Conservation (phyloP, 2,329 filamentous ascomycete genomes). For the Hypoxylon sp. region DNA sequence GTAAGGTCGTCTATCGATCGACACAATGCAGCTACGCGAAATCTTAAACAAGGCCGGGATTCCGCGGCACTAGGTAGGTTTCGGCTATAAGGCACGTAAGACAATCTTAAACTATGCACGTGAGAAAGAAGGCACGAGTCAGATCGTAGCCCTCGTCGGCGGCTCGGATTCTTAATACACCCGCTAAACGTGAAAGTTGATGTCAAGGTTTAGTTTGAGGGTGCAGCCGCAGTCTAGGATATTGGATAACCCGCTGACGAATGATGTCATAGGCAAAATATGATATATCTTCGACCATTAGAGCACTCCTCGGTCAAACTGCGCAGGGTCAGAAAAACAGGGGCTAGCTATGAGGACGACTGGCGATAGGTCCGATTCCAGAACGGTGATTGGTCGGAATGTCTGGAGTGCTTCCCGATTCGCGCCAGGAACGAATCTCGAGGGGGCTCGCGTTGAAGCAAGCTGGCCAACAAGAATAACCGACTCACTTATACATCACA, state of each 20-base stretch:
- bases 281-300: conserved; percentile 29
- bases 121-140: conserved; percentile 19
- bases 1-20: conserved; percentile 26
- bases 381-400: conserved; percentile 35
- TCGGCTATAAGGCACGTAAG: conserved; percentile 37
- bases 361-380: conserved; percentile 18
- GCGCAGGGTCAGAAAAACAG: conserved; percentile 13
- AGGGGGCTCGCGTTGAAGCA: conserved; percentile 28
- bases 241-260: conserved; percentile 26
- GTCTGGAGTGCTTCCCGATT: conserved; percentile 31
- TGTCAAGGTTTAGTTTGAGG: conserved; percentile 10
- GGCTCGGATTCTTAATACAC: conserved; percentile 19
- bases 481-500: conserved; percentile 31
- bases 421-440: conserved; percentile 23
- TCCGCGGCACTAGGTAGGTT: conserved; percentile 34
- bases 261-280: conserved; percentile 44
- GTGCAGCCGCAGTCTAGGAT: conserved; percentile 34
- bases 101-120: conserved; percentile 21
- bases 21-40: conserved; percentile 40
- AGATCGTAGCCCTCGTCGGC: conserved; percentile 38
- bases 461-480: conserved; percentile 29
- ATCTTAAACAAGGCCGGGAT: conserved; percentile 40
- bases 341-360: conserved; percentile 10
- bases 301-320: conserved; percentile 17
- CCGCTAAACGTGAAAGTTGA: conserved; percentile 9